A percentile compares a stretch with the other conserved stretches of the same genome.
Conservation (phyloP, 768 basidiomycete species). For the Kwoniella mangroviensis region DNA sequence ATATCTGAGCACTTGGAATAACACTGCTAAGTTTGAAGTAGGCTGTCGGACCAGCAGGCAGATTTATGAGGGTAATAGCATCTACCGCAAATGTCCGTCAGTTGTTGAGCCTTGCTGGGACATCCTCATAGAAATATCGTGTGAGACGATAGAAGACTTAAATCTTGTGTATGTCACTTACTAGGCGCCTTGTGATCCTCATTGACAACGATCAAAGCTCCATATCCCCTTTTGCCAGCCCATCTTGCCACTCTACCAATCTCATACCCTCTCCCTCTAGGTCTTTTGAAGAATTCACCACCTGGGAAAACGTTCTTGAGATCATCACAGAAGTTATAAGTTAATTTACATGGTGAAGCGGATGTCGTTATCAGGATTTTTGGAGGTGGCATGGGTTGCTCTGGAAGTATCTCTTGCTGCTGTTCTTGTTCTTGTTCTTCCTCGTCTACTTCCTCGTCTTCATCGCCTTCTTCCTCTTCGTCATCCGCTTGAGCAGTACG, state of each 20-base stretch:
- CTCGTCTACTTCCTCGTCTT: conserved; percentile 61
- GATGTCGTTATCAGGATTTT: conserved; percentile 92
- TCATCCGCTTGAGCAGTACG: conserved; percentile 12
- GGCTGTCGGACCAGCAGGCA: conserved; percentile 90
- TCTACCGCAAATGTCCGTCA: conserved; percentile 62
- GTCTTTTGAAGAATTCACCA: conserved; percentile 82
- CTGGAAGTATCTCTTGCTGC: conserved; percentile 39
- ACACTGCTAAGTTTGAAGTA: conserved; percentile 93
- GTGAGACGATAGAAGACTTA: no score
- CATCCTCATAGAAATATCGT: no score
- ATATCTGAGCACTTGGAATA: conserved; percentile 82
- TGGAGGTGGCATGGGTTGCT: conserved; percentile 66
- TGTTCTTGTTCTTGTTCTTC: conserved; percentile 40
- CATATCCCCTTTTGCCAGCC: conserved; percentile 87
- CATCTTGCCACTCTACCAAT: conserved; percentile 88
- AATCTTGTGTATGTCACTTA: conserved; percentile 60
- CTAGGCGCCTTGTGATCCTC: conserved; percentile 94
- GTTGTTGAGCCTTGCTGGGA: no score
- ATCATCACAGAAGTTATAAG: conserved; percentile 92
- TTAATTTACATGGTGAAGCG: conserved; percentile 80
- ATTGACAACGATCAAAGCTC: conserved; percentile 88
- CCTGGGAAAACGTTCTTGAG: conserved; percentile 87
- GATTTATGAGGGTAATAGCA: conserved; percentile 86
- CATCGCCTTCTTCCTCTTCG: conserved; percentile 26
- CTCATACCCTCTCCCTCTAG: conserved; percentile 88